These are phyloP conservation scores for Novymonas esmeraldas DNA, from an alignment of 208 protist species.

Conservation along the genomic window DNA sequence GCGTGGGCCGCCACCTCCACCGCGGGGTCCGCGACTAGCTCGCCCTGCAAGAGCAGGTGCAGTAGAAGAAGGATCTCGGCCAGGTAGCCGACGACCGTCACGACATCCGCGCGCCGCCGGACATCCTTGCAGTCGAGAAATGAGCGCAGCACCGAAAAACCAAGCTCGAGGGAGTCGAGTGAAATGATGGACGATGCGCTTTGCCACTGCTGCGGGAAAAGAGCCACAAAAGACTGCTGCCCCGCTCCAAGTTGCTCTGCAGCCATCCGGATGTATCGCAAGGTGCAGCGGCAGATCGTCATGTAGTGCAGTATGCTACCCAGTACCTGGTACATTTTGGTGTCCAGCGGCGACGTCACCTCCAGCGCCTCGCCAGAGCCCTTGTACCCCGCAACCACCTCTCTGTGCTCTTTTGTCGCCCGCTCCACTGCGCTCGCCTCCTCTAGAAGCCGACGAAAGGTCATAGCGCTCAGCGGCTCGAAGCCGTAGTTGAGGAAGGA, in stretches of 20 bases:
- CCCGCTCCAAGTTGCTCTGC: constrained; percentile 55
- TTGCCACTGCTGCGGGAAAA: constrained; percentile 83
- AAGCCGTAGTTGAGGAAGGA: constrained; percentile 85
- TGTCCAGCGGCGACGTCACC: constrained; percentile 58
- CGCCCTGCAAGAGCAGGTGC: constrained; percentile 74
- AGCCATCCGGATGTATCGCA: constrained; percentile 75
- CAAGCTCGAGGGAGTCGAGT: constrained; percentile 65
- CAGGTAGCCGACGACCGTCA: constrained; percentile 58
- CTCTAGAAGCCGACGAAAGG: constrained; percentile 41
- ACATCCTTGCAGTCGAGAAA: constrained; percentile 74
- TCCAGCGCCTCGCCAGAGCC: constrained; percentile 71
- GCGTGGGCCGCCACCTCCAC: constrained; percentile 80
- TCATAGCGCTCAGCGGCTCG: constrained; percentile 80
- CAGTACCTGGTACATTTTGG: constrained; percentile 51
- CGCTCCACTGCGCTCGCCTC: constrained; percentile 49
- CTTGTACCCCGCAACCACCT: constrained; percentile 61
- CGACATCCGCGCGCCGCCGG: constrained; percentile 56
- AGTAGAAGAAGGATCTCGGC: constrained; percentile 80
- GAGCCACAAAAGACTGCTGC: constrained; percentile 32
- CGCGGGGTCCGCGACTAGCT: constrained; percentile 59
- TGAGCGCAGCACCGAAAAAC: constrained; percentile 67
- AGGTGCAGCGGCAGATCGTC: constrained; percentile 55
- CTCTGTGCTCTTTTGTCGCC: constrained; percentile 64
- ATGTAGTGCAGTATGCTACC: constrained; percentile 66
- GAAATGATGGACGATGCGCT: constrained; percentile 77